Base-by-base conservation (phyloP, 2,329 filamentous ascomycete species). In the Trichoderma simmonsii region DNA sequence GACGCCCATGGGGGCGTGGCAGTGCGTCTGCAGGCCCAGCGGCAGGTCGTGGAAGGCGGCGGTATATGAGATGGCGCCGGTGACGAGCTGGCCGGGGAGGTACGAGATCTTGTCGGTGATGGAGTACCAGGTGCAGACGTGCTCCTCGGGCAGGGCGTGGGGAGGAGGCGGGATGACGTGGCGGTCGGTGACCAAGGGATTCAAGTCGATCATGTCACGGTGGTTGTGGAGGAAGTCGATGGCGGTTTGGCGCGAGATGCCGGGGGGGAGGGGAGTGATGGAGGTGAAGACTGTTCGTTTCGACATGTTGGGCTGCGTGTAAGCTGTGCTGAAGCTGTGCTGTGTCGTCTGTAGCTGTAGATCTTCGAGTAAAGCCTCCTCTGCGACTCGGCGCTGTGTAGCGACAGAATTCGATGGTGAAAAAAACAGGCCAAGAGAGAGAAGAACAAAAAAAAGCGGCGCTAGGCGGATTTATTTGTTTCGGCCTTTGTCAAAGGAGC, bases 121-220 rank as follows among this genome's bases (percentile, higher is more conserved):
- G 63, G 89, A 88, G 82, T 95, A 97, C 94, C 94, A 97, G 21
- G 84, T 84, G 75, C 90, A 92, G 74, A 88, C 84, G 73, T 86
- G 88, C 83, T 97, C 94, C 76, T 96, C 93, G 18, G 89, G 83
- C 0, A 88, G 84, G 14, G 92, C 90, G 78, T 90, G 87, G 28
- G 86, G 78, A 0, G 93, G 93, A 2, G 93, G 86, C 61, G 88
- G 86, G 81, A 93, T 93, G 36, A 85, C 86, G 75, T 90, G 87
- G 71, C 93, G 88, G 73, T 92, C 90, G 74, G 92, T 89, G 70
- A 97, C 91, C 62, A 97, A 86, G 1, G 94, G 94, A 80, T 97
- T 97, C 71, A 97, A 85, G 78, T 95, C 91, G 77, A 97, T 97
- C 91, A 97, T 97, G 76, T 90, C 90, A 64, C 86, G 80, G 82